phyloP scores from a whole-genome alignment of 352 stramenopile species.

The Globisporangium yorkense region DNA sequence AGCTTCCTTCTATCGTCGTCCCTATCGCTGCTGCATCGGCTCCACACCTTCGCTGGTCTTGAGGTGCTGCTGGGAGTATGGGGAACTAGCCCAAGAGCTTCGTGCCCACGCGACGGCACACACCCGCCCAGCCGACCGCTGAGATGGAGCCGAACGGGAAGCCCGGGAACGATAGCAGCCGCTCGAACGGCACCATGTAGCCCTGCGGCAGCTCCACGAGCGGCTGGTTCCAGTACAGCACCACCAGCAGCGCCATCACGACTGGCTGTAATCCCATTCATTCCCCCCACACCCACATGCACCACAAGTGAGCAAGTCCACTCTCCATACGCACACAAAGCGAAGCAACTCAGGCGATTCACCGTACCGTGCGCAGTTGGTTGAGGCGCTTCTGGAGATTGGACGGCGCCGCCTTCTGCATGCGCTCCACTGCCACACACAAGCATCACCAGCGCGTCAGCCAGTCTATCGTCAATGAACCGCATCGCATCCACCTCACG shows the following conservation, averaged over 20 bases:
- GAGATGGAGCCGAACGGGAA: conserved; percentile 75
- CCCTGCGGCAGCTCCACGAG: conserved; percentile 66
- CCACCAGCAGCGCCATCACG: conserved; percentile 39
- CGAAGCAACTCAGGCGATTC: background rate
- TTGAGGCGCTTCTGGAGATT: conserved; percentile 71
- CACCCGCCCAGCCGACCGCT: conserved; percentile 62
- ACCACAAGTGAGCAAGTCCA: background rate
- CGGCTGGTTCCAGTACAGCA: conserved; percentile 78
- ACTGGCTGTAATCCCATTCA: conserved; percentile 28
- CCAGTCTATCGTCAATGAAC: background rate
- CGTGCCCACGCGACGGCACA: conserved; percentile 68
- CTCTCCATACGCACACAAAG: background rate
- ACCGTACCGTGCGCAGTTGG: conserved; percentile 57
- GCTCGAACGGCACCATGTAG: conserved; percentile 73
- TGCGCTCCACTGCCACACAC: conserved; percentile 47
- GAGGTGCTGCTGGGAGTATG: background rate
- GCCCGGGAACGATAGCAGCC: conserved; percentile 65
- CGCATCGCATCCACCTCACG: background rate
- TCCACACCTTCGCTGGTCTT: no score
- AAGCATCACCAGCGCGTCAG: background rate
- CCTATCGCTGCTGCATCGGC: no score
- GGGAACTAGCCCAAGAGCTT: conserved; percentile 51
- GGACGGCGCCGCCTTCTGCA: conserved; percentile 58
- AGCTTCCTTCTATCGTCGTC: background rate
- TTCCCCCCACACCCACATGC: background rate